A percentile compares a stretch with the other conserved stretches of the same genome.
Conservation (phyloP, 1,284 basidiomycete species). For the Omphalotus olearius region DNA sequence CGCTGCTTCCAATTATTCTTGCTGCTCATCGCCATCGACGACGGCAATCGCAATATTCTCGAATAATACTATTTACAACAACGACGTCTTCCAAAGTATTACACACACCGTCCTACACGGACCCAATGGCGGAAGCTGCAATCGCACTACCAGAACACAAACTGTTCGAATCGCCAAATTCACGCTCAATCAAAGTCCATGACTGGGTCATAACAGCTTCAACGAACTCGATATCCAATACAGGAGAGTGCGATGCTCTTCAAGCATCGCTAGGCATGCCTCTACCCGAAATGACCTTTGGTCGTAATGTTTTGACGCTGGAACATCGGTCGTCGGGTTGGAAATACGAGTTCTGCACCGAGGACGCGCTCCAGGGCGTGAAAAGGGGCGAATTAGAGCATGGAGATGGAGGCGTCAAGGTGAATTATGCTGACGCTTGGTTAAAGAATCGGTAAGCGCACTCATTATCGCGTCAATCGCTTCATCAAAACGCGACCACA, state of each 20-base stretch:
- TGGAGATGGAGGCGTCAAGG: conserved; percentile 88
- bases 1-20: background rate
- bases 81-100: conserved; percentile 1
- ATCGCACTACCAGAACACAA: conserved; percentile 55
- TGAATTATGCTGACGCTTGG: conserved; percentile 94
- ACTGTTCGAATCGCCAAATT: conserved; percentile 60
- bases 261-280: conserved; percentile 70
- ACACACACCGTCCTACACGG: conserved; percentile 3
- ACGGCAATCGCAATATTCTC: background rate
- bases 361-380: conserved; percentile 71
- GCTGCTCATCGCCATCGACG: background rate
- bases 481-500: conserved; percentile 25
- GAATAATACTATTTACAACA: background rate
- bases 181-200: conserved; percentile 59
- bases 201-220: conserved; percentile 64
- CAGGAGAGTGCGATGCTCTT: conserved; percentile 66
- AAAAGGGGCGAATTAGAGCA: conserved; percentile 72
- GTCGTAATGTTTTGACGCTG: conserved; percentile 75
- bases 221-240: conserved; percentile 74
- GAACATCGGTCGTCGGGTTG: conserved; percentile 59
- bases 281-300: conserved; percentile 97
- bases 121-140: conserved; percentile 33
- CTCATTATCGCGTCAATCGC: conserved; percentile 11
- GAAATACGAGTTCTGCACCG: conserved; percentile 65
- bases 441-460: conserved; percentile 72